phyloP scores from a whole-genome alignment of 352 stramenopile genomes.

The Globisporangium solare region DNA sequence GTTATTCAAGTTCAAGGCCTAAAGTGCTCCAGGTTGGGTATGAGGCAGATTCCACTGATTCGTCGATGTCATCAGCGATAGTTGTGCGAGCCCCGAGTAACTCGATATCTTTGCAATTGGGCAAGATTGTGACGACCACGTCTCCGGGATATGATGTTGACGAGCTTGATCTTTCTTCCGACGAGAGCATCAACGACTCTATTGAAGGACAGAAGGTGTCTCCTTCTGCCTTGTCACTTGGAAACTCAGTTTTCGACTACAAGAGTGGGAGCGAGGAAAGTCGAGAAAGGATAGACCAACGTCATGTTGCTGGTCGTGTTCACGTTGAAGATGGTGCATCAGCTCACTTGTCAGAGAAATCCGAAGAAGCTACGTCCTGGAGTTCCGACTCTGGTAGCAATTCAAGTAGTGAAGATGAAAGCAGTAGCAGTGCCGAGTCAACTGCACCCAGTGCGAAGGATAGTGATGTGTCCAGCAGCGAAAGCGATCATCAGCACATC shows the following conservation, averaged over 20 bases:
- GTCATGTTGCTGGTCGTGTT: constrained; percentile 10
- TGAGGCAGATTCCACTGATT: constrained; percentile 20
- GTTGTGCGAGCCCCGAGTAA: constrained; percentile 6
- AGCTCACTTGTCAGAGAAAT: constrained; percentile 21
- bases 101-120: constrained; percentile 17
- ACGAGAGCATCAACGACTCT: constrained; percentile 24
- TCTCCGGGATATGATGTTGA: constrained; percentile 17
- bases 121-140: constrained; percentile 21
- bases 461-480: constrained; percentile 10
- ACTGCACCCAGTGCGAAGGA: constrained; percentile 10
- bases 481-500: constrained; percentile 3
- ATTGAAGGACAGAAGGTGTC: constrained; percentile 17
- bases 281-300: not conserved
- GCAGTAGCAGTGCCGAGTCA: constrained; percentile 8
- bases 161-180: constrained; percentile 17
- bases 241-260: constrained; percentile 22
- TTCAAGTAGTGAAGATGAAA: constrained; percentile 12
- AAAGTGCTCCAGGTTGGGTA: constrained; percentile 34
- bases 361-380: constrained; percentile 29
- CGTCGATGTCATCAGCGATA: constrained; percentile 10
- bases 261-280: constrained; percentile 1
- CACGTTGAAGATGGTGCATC: constrained; percentile 25
- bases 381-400: constrained; percentile 33
- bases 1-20: constrained; percentile 21
- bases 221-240: constrained; percentile 11